phyloP scores from a whole-genome alignment of 1,284 basidiomycete genomes.

The Marasmius oreades region DNA sequence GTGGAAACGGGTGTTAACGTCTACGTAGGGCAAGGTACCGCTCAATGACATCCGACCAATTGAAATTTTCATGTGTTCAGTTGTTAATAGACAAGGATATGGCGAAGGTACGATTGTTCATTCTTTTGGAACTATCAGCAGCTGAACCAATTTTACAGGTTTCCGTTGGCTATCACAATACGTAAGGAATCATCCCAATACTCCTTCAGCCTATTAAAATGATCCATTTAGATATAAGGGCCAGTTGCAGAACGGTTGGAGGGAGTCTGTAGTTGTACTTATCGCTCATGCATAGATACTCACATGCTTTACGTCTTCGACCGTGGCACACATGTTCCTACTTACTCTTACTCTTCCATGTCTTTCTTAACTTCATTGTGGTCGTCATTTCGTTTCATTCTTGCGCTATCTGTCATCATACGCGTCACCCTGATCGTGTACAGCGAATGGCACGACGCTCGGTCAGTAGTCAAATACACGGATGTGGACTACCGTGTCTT shows the following conservation, averaged over 20 bases:
- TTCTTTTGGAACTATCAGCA: slow-evolving; percentile 10
- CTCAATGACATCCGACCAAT: slow-evolving; percentile 97
- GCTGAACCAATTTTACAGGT: slow-evolving; percentile 5
- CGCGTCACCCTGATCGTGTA: slow-evolving; percentile 76
- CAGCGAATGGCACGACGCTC: slow-evolving; percentile 85
- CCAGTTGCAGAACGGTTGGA: neutral
- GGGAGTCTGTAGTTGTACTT: neutral
- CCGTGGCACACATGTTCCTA: neutral
- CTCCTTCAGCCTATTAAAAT: neutral
- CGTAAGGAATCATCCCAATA: slow-evolving; percentile 1
- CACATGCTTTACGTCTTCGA: no score
- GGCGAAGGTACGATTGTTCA: slow-evolving; percentile 71
- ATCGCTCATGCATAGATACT: neutral
- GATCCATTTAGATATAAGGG: slow-evolving; percentile 10
- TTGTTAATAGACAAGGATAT: slow-evolving; percentile 98
- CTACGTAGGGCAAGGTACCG: slow-evolving; percentile 87
- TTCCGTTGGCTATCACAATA: slow-evolving; percentile 17
- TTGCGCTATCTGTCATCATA: slow-evolving; percentile 53
- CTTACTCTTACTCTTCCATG: slow-evolving; percentile 9
- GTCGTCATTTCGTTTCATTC: slow-evolving; percentile 47
- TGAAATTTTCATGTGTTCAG: slow-evolving; percentile 99
- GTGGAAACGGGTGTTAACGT: slow-evolving; percentile 6
- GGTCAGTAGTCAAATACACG: slow-evolving; percentile 88
- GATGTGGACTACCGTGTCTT: slow-evolving; percentile 98
- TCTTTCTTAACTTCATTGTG: slow-evolving; percentile 10